phyloP scores from a whole-genome alignment of 2,329 filamentous ascomycete genomes.

The Neoascochyta sp. region DNA sequence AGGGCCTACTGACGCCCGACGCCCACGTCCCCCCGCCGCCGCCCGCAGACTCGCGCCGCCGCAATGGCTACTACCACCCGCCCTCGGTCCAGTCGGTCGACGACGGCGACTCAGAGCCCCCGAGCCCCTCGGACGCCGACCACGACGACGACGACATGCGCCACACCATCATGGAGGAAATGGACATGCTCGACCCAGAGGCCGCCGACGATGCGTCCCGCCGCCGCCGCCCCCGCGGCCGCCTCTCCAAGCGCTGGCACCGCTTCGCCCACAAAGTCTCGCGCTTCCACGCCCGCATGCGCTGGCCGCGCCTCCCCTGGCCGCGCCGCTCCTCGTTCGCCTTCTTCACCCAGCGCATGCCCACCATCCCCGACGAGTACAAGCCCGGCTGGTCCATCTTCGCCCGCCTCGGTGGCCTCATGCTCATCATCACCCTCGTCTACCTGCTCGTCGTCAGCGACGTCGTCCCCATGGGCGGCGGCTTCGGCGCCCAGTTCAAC shows the following conservation, averaged over 20 bases:
- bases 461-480: conserved; percentile 66
- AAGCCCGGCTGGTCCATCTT: conserved; percentile 61
- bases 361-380: conserved; percentile 47
- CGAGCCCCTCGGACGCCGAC: conserved; percentile 54
- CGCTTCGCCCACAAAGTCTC: conserved; percentile 57
- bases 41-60: conserved; percentile 22
- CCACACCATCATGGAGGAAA: conserved; percentile 80
- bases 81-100: conserved; percentile 83
- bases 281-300: conserved; percentile 49
- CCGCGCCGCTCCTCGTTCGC: conserved; percentile 14
- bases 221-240: conserved; percentile 30
- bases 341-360: conserved; percentile 37
- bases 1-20: conserved; percentile 65
- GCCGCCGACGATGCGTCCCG: conserved; percentile 27
- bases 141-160: conserved; percentile 52
- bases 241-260: conserved; percentile 55
- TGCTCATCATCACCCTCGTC: conserved; percentile 71
- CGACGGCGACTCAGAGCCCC: conserved; percentile 49
- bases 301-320: conserved; percentile 19
- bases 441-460: conserved; percentile 86
- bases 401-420: conserved; percentile 68
- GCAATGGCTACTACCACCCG: conserved; percentile 60
- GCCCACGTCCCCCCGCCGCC: conserved; percentile 21
- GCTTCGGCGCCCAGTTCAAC: conserved; percentile 65
- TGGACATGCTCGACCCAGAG: conserved; percentile 40